Evolutionary conservation across 2,329 filamentous ascomycete genomes (phyloP).

Genomic region (Dissoconium aciculare): DNA sequence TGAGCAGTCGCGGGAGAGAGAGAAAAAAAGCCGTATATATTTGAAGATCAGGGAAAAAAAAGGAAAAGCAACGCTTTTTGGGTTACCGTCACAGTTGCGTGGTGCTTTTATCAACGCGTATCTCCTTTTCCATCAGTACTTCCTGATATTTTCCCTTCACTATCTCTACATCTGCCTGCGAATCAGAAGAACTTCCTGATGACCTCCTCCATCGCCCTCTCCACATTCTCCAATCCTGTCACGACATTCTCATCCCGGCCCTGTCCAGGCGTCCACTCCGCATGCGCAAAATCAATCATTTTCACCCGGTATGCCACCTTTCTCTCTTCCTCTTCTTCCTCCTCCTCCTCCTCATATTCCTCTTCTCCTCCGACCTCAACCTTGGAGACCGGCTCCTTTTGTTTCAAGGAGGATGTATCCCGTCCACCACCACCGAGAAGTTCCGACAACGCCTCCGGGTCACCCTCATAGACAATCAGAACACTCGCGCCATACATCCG

Average conservation of each 20-base stretch:
- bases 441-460: constrained; percentile 38
- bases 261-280: constrained; percentile 62
- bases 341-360: constrained; percentile 36
- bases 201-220: constrained; percentile 20
- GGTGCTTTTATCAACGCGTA: too few relatives aligned
- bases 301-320: constrained; percentile 66
- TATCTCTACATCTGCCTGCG: too few relatives aligned
- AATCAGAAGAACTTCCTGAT: constrained; percentile 19
- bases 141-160: too few relatives aligned
- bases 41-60: not conserved
- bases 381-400: constrained; percentile 11
- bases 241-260: constrained; percentile 88
- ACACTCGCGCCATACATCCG: constrained; percentile 54
- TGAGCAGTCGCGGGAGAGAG: too few relatives aligned
- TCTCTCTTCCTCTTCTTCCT: constrained; percentile 33
- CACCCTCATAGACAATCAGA: constrained; percentile 52
- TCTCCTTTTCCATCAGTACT: too few relatives aligned
- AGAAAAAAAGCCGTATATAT: not conserved
- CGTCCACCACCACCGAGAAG: constrained; percentile 27
- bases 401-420: constrained; percentile 20
- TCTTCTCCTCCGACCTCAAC: too few relatives aligned
- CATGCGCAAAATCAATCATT: constrained; percentile 95
- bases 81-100: too few relatives aligned
- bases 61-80: too few relatives aligned
- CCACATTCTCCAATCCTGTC: constrained; percentile 39